These are phyloP conservation scores for Chaetomiaceae sp. DNA, from an alignment of 2,329 filamentous ascomycete genomes.

Conservation along the genomic window DNA sequence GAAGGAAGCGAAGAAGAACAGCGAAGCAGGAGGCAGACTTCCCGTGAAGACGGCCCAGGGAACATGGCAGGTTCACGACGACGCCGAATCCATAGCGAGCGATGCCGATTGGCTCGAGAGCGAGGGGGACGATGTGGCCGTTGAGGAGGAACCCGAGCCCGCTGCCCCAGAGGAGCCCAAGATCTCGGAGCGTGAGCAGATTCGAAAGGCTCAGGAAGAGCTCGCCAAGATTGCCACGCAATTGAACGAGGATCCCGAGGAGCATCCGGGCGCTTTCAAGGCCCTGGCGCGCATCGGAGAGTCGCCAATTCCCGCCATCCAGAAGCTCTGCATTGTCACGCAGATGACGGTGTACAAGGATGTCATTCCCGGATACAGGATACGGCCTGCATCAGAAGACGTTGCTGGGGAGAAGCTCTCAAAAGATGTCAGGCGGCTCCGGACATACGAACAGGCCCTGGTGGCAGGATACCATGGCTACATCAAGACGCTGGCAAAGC, in stretches of 20 bases:
- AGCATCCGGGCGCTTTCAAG: constrained; percentile 77
- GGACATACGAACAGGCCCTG: constrained; percentile 82
- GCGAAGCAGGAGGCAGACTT: constrained; percentile 44
- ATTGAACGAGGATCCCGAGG: constrained; percentile 90
- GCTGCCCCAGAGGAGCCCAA: constrained; percentile 52
- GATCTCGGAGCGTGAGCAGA: constrained; percentile 72
- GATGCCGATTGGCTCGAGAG: constrained; percentile 62
- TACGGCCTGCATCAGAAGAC: constrained; percentile 74
- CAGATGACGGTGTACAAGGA: constrained; percentile 92
- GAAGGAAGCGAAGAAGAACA: constrained; percentile 54
- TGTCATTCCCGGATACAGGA: constrained; percentile 92
- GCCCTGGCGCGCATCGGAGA: constrained; percentile 69
- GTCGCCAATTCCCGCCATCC: constrained; percentile 66
- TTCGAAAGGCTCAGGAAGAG: constrained; percentile 85
- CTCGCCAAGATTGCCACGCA: constrained; percentile 74
- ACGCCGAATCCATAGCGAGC: constrained; percentile 54
- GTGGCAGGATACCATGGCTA: constrained; percentile 82
- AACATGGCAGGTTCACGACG: constrained; percentile 51
- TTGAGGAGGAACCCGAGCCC: constrained; percentile 42
- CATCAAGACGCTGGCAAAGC: constrained; percentile 66
- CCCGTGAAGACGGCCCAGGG: constrained; percentile 87
- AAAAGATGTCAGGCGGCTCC: constrained; percentile 80
- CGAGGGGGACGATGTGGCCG: constrained; percentile 50
- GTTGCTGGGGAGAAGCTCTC: constrained; percentile 75
- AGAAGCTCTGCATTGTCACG: constrained; percentile 80